Evolutionary conservation across 495 filamentous ascomycete genomes (phyloP), one percentile per base, ranked within the genome.

Genomic region (Daldinia concentrica): DNA sequence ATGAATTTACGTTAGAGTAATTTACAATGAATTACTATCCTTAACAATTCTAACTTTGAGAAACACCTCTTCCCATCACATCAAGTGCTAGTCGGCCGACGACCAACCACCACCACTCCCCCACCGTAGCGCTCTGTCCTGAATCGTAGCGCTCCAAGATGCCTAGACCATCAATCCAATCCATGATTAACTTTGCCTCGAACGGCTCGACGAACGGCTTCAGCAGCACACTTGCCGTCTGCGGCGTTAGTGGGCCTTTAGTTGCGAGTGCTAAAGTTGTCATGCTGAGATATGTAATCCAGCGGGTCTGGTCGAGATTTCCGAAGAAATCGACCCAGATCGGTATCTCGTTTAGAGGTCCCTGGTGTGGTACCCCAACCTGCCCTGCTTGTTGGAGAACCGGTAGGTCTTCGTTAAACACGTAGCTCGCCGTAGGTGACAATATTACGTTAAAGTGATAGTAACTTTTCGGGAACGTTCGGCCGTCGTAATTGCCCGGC

Each of bases 311-410:
- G 37, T 91, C 84, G 12, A 93, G 78, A 8, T 85, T 78, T 0
- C 86, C 88, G 57, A 92, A 87, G 52, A 97, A 90, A 77, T 93
- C 92, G 66, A 87, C 87, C 94, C 94, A 97, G 27, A 94, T 79
- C 0, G 94, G 94, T 19, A 92, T 71, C 75, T 88, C 74, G 69
- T 80, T 75, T 43, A 68, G 62, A 36, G 79, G 71, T 32, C 79
- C 75, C 32, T 56, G 11, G 27, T 74, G 57, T 15, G 79, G 80
- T 45, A 73, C 69, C 6, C 58, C 55, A 54, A 82, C 37, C 74
- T 75, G 24, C 66, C 59, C 4, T 79, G 83, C 36, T 71, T 77
- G 45, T 70, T 79, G 58, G 62, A 74, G 27, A 0, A 92, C 58
- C 1, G 76, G 68, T 15, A 80, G 73, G 0, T 89, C 87, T 41